phyloP scores from a whole-genome alignment of 2,329 filamentous ascomycete genomes.

The Neonectria faginata region DNA sequence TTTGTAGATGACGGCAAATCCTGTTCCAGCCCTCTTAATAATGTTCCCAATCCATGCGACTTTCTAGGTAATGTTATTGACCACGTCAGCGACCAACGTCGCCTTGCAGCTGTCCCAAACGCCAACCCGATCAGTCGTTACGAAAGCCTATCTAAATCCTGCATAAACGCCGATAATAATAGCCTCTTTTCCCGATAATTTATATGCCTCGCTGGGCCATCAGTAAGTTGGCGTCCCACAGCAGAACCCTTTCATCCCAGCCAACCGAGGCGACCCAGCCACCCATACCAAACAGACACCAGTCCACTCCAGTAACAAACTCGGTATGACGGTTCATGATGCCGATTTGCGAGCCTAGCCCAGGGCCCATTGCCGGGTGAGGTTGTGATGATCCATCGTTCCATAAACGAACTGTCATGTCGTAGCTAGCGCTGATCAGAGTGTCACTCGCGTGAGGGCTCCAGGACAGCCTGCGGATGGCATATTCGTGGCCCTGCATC shows the following conservation, averaged over 20 bases:
- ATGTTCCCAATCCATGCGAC: not conserved
- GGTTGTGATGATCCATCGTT: slow-evolving; percentile 72
- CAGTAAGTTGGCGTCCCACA: slow-evolving; percentile 85
- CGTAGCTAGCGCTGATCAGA: slow-evolving; percentile 90
- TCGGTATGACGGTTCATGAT: slow-evolving; percentile 94
- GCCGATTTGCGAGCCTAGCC: slow-evolving; percentile 78
- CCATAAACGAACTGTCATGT: slow-evolving; percentile 98
- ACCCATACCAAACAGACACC: slow-evolving; percentile 95
- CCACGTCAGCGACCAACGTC: slow-evolving; percentile 2
- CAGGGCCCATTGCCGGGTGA: slow-evolving; percentile 51
- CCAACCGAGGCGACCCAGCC: slow-evolving; percentile 96
- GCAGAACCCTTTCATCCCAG: slow-evolving; percentile 91
- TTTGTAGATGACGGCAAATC: not conserved
- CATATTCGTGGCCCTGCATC: slow-evolving; percentile 90
- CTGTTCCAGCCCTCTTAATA: not conserved
- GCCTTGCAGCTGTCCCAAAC: slow-evolving; percentile 11
- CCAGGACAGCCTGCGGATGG: slow-evolving; percentile 87
- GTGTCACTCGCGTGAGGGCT: slow-evolving; percentile 93
- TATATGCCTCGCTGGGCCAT: slow-evolving; percentile 47
- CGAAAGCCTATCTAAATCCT: slow-evolving; percentile 22
- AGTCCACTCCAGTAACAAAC: slow-evolving; percentile 95
- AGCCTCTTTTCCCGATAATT: slow-evolving; percentile 1
- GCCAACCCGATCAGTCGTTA: slow-evolving; percentile 6
- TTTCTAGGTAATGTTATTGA: not conserved
- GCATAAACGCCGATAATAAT: slow-evolving; percentile 36